Percentiles rank a stretch among this genome's conserved stretches.
Evolutionary conservation across 495 filamentous ascomycete genomes (phyloP).

Genomic region (Penicillium riverlandense): DNA sequence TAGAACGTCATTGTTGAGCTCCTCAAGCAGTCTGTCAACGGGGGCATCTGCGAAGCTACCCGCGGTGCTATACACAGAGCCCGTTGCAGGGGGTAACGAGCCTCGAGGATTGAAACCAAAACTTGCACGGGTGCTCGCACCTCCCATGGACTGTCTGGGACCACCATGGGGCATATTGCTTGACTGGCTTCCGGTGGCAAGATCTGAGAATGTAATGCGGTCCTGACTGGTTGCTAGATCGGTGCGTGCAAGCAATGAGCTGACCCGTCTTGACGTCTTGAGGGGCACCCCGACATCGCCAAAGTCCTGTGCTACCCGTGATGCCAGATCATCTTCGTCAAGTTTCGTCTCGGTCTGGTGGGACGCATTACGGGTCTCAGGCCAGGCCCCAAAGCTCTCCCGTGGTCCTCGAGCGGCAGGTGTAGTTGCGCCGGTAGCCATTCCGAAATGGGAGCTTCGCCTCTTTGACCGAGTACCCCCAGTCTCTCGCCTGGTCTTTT

Average conservation of each 20-base stretch:
- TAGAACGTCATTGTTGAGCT: slow-evolving; percentile 54
- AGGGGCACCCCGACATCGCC: slow-evolving; percentile 57
- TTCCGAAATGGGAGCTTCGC: slow-evolving; percentile 80
- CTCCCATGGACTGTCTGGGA: slow-evolving; percentile 69
- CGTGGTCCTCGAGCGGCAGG: slow-evolving; percentile 52
- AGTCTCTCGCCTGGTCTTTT: slow-evolving; percentile 37
- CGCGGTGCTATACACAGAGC: slow-evolving; percentile 34
- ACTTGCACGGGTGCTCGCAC: slow-evolving; percentile 55
- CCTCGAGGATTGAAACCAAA: slow-evolving; percentile 42
- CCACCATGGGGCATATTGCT: slow-evolving; percentile 40
- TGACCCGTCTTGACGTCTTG: slow-evolving; percentile 78
- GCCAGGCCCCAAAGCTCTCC: slow-evolving; percentile 50
- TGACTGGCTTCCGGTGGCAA: slow-evolving; percentile 46
- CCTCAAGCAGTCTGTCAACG: slow-evolving; percentile 66
- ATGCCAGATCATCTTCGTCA: slow-evolving; percentile 54
- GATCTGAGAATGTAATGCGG: slow-evolving; percentile 64
- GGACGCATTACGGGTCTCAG: slow-evolving; percentile 27
- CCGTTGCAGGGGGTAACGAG: slow-evolving; percentile 33
- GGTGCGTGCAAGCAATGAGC: slow-evolving; percentile 84
- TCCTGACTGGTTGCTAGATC: slow-evolving; percentile 77
- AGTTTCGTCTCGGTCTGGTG: slow-evolving; percentile 23
- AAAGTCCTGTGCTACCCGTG: slow-evolving; percentile 72
- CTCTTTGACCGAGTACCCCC: slow-evolving; percentile 57
- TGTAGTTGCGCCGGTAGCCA: slow-evolving; percentile 73
- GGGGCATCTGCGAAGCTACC: slow-evolving; percentile 58